Percentiles rank a stretch among this genome's conserved stretches.
These are phyloP conservation scores for Boletus tylopilopsis DNA, from an alignment of 768 basidiomycete genomes.

Conservation along the genomic window DNA sequence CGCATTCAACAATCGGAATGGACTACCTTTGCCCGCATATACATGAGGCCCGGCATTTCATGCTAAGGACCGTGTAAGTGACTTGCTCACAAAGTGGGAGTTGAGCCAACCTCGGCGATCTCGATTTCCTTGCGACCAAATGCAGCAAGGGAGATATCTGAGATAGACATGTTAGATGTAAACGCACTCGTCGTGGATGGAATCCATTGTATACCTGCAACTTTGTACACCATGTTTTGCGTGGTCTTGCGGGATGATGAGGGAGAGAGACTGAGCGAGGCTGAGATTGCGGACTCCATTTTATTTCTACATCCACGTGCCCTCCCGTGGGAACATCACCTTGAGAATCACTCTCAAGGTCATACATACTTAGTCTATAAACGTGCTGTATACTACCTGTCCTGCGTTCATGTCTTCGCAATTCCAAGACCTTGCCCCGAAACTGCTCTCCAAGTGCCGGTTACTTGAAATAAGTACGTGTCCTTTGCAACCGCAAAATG, in stretches of 20 bases:
- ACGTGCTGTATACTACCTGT: no score
- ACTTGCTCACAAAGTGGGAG: constrained; percentile 9
- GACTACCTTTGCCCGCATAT: constrained; percentile 80
- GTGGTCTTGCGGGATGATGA: constrained; percentile 17
- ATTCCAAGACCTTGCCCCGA: background rate
- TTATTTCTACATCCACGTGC: constrained; percentile 33
- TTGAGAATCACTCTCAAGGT: constrained; percentile 9
- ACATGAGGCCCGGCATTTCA: constrained; percentile 97
- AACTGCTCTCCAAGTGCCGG: constrained; percentile 40
- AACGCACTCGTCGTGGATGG: background rate
- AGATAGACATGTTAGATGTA: constrained; percentile 2
- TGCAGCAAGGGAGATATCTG: constrained; percentile 94
- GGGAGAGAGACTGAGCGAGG: constrained; percentile 22
- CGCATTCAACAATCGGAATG: background rate
- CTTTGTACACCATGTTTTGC: constrained; percentile 76
- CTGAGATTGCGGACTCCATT: constrained; percentile 20
- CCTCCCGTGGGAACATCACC: constrained; percentile 25
- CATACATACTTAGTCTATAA: background rate
- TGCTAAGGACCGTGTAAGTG: constrained; percentile 43
- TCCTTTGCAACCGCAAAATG: background rate
- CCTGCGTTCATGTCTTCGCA: constrained; percentile 4
- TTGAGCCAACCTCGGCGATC: constrained; percentile 83
- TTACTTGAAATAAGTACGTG: constrained; percentile 55
- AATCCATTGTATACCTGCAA: constrained; percentile 57
- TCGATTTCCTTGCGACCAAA: constrained; percentile 99